Conservation (phyloP, 805 yeast genomes). For the Lachancea dasiensis region DNA sequence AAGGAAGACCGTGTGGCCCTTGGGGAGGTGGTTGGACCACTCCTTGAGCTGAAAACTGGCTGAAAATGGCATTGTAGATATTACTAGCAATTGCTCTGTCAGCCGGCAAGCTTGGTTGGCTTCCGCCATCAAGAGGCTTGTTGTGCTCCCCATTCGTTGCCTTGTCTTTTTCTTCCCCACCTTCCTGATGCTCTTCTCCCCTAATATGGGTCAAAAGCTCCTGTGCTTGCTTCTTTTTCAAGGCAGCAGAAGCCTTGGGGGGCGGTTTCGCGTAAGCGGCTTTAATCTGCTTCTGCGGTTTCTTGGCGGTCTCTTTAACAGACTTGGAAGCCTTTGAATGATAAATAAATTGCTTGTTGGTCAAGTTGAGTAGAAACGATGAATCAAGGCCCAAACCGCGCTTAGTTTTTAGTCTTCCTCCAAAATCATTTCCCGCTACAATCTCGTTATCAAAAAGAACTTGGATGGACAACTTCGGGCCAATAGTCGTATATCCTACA, state of each 20-base stretch:
- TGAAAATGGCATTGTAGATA: conserved; percentile 31
- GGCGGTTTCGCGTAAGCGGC: conserved; percentile 9
- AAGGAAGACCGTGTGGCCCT: conserved; percentile 11
- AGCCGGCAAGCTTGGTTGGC: conserved; percentile 20
- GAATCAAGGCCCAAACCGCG: conserved; percentile 85
- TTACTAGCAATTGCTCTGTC: conserved; percentile 27
- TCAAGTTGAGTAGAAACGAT: conserved; percentile 70
- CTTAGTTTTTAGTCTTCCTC: conserved; percentile 67
- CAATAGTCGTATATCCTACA: conserved; percentile 61
- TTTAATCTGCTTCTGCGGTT: conserved; percentile 28
- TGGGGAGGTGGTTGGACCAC: conserved; percentile 7
- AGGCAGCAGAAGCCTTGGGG: conserved; percentile 25
- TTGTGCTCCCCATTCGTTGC: conserved; percentile 2
- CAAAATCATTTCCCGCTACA: conserved; percentile 75
- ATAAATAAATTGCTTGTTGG: conserved; percentile 67
- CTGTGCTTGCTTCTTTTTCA: conserved; percentile 33
- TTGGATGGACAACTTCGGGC: conserved; percentile 51
- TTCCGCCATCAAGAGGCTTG: background rate
- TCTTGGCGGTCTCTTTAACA: conserved; percentile 27
- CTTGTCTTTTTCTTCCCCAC: background rate
- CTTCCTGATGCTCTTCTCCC: conserved; percentile 21
- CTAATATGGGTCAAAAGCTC: conserved; percentile 43
- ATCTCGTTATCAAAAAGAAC: conserved; percentile 80
- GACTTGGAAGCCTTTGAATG: conserved; percentile 59
- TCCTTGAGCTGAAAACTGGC: conserved; percentile 23